Evolutionary conservation across 148 eudicot genomes (phyloP).

Genomic region (Rhododendron vialii): DNA sequence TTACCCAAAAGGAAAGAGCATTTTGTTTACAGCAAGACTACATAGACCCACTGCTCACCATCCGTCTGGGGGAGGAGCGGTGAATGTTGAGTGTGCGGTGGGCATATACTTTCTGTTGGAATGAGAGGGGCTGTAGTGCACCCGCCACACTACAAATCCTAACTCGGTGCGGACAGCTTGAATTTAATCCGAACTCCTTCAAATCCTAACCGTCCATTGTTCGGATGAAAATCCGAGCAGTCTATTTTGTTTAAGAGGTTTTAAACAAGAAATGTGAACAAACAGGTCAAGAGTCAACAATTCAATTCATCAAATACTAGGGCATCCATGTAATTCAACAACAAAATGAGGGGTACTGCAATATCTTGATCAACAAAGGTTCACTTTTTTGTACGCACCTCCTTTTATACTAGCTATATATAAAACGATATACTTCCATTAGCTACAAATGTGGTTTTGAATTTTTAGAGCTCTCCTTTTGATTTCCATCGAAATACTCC

Average conservation of each 20-base stretch:
- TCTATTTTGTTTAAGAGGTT: background rate
- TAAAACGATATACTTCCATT: background rate
- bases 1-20: background rate
- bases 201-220: too few species aligned
- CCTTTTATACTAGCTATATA: background rate
- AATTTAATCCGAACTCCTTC: too few species aligned
- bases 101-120: too few species aligned
- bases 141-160: too few species aligned
- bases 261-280: background rate
- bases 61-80: too few species aligned
- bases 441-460: constrained; percentile 13
- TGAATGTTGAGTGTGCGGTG: too few species aligned
- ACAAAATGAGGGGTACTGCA: background rate
- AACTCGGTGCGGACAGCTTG: too few species aligned
- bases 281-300: background rate
- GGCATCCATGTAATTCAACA: background rate
- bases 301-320: background rate
- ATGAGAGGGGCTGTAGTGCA: too few species aligned
- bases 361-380: background rate
- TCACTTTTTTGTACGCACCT: too few species aligned
- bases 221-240: too few species aligned
- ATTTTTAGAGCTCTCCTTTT: background rate
- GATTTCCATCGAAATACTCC: background rate
- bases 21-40: background rate
- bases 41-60: too few species aligned